Evolutionary conservation across 192 early-diverging fungal genomes (phyloP), one percentile per base, ranked within the genome.

Genomic region (Phycomyces nitens): DNA sequence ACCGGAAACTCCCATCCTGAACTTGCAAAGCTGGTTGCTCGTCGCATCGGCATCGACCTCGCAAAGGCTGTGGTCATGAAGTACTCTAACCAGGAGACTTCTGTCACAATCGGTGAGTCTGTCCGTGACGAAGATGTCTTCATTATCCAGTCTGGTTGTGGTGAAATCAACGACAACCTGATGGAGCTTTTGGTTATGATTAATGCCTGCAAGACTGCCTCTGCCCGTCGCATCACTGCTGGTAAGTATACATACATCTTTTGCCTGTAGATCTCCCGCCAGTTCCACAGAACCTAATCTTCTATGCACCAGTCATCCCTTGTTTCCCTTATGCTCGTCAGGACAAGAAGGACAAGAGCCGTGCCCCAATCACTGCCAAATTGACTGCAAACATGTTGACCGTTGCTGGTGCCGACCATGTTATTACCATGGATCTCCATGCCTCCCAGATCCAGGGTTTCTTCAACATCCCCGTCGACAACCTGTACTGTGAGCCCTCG

Each of bases 121-220:
- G 95, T 99, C 59, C 92, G 96, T 60, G 89, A 96, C 58, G 88
- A 95, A 72, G 95, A 97, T 74, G 94, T 96, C 18, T 97, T 86
- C 75, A 91, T 99, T 68, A 91, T 99, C 75, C 95, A 97, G 77
- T 93, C 91, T 55, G 95, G 95, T 38, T 96, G 91, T 9, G 80
- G 82, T 58, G 76, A 85, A 51, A 86, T 90, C 62, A 92, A 93
- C 70, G 91, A 91, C 70, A 91, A 93, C 59, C 68, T 99, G 53
- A 99, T 99, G 96, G 96, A 99, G 79, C 84, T 95, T 47, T 77
- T 99, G 40, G 94, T 99, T 54, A 94, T 99, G 95, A 92, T 99
- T 69, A 91, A 93, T 64, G 92, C 96, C 21, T 96, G 94, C 74
- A 89, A 88, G 73, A 87, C 90, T 50, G 87, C 95, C 5, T 91